Percentiles rank a stretch among this genome's conserved stretches.
Evolutionary conservation across 305 asterid genomes (phyloP).

Genomic region (Fraxinus platypoda): DNA sequence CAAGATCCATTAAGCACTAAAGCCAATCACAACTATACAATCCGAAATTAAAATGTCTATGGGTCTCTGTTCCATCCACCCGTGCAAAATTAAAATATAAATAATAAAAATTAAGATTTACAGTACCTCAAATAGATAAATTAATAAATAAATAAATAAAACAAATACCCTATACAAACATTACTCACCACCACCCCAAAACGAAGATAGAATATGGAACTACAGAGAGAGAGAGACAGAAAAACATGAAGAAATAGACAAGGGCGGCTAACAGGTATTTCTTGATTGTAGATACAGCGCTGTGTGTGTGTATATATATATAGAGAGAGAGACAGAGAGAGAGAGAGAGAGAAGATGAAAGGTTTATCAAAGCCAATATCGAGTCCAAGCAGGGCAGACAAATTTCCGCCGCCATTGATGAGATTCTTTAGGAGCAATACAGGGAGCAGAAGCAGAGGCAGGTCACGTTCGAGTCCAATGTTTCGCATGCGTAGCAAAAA

Average conservation of each 20-base stretch:
- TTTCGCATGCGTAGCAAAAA: conserved; percentile 49
- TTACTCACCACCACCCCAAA: background rate
- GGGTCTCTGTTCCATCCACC: conserved; percentile 18
- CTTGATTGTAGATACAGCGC: background rate
- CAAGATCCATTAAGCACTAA: conserved; percentile 5
- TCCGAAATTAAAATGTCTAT: conserved; percentile 5
- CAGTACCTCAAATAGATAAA: background rate
- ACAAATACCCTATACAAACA: background rate
- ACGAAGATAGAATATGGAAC: background rate
- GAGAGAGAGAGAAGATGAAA: conserved; percentile 34
- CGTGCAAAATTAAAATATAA: conserved; percentile 29
- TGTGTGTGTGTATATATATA: background rate
- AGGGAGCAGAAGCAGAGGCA: conserved; percentile 74
- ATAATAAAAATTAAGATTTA: too few species aligned
- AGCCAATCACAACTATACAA: conserved; percentile 32
- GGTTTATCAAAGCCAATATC: conserved; percentile 63
- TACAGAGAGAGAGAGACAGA: background rate
- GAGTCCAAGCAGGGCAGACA: conserved; percentile 71
- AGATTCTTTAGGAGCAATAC: conserved; percentile 64
- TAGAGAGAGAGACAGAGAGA: background rate
- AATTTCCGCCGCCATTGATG: conserved; percentile 85
- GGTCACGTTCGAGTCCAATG: conserved; percentile 72
- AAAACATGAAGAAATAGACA: background rate
- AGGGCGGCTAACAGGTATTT: background rate
- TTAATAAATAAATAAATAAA: too few species aligned